Conservation (phyloP, 192 early-diverging fungal genomes). For the Backusella macrospora region DNA sequence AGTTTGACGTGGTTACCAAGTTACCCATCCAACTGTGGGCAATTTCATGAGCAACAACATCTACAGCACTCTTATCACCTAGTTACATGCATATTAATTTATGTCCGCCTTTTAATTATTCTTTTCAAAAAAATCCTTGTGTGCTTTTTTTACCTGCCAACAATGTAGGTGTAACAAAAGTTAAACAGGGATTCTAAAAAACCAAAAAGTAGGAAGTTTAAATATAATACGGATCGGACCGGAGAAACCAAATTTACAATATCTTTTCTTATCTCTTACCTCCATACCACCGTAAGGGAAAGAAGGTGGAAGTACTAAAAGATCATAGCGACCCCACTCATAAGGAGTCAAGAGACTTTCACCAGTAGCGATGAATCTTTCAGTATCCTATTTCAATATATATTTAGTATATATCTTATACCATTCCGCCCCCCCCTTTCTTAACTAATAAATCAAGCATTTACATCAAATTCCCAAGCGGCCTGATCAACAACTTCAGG, state of each 20-base stretch:
- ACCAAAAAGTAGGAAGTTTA: not conserved
- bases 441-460: not conserved
- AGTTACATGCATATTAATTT: not conserved
- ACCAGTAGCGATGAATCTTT: conserved; percentile 66
- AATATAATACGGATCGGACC: conserved; percentile 7
- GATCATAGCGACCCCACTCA: conserved; percentile 94
- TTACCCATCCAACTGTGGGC: conserved; percentile 92
- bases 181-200: conserved; percentile 93
- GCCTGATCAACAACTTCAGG: conserved; percentile 85
- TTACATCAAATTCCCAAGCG: conserved; percentile 91
- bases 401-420: no score
- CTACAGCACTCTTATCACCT: conserved; percentile 87
- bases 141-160: conserved; percentile 69
- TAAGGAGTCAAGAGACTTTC: conserved; percentile 87
- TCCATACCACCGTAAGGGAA: conserved; percentile 73
- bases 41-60: conserved; percentile 95
- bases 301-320: conserved; percentile 85
- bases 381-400: conserved; percentile 47
- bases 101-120: not conserved
- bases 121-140: not conserved
- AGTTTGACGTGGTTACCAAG: conserved; percentile 82
- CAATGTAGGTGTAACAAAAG: conserved; percentile 98
- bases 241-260: not conserved
- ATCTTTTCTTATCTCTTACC: conserved; percentile 32
- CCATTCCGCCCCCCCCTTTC: not conserved